A percentile compares a stretch with the other conserved stretches of the same genome.
These are phyloP conservation scores for Blastobotrys attinorum DNA, from an alignment of 805 yeast species.

Conservation along the genomic window DNA sequence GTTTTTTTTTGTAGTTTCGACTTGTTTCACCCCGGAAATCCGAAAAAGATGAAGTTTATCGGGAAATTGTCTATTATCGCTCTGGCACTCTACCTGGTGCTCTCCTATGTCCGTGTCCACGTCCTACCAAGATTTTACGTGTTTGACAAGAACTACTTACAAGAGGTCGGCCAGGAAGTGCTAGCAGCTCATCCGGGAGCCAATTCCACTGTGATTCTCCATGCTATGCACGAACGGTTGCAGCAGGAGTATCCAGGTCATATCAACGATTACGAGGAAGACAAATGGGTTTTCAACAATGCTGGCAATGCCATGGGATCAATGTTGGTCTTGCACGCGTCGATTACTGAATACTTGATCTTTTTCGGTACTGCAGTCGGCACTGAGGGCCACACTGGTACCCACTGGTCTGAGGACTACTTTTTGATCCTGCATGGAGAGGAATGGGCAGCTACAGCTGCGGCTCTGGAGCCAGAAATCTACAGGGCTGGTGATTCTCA, in stretches of 20 bases:
- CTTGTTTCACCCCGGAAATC: not conserved
- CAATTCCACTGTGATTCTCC: slow-evolving; percentile 50
- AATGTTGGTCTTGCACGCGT: slow-evolving; percentile 92
- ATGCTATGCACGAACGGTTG: slow-evolving; percentile 51
- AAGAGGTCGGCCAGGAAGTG: slow-evolving; percentile 51
- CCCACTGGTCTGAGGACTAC: slow-evolving; percentile 96
- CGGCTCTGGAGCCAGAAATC: slow-evolving; percentile 55
- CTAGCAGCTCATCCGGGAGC: slow-evolving; percentile 28
- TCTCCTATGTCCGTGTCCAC: slow-evolving; percentile 19
- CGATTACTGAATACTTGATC: slow-evolving; percentile 85
- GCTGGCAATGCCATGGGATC: slow-evolving; percentile 98
- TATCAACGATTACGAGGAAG: slow-evolving; percentile 62
- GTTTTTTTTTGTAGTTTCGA: no score
- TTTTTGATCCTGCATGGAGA: slow-evolving; percentile 82
- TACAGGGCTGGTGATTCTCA: slow-evolving; percentile 85
- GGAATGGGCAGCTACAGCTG: slow-evolving; percentile 65
- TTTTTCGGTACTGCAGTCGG: slow-evolving; percentile 91
- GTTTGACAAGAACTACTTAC: slow-evolving; percentile 61
- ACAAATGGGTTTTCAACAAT: slow-evolving; percentile 93
- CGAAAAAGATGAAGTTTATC: slow-evolving; percentile 13
- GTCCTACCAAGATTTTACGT: slow-evolving; percentile 59
- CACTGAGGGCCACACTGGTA: slow-evolving; percentile 93
- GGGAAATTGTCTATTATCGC: slow-evolving; percentile 10
- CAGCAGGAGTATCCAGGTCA: slow-evolving; percentile 61
- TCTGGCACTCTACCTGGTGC: slow-evolving; percentile 14